Percentiles rank a stretch among this genome's conserved stretches.
Evolutionary conservation across 495 filamentous ascomycete species (phyloP).

Genomic region (Neurospora discreta): DNA sequence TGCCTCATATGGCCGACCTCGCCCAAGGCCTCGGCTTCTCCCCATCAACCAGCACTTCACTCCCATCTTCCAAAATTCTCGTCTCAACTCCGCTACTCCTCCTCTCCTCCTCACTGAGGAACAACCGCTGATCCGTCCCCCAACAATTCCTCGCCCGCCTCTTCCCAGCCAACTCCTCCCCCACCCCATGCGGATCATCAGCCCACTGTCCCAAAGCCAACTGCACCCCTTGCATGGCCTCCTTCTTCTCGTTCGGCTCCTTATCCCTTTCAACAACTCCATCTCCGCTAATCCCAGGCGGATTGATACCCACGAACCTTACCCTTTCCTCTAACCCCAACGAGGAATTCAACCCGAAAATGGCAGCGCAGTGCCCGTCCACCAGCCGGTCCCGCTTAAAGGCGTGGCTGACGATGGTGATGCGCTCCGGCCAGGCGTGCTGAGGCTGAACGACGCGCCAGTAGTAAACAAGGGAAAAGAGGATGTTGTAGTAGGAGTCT

Average conservation of each 20-base stretch:
- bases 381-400: constrained; percentile 64
- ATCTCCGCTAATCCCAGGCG: constrained; percentile 35
- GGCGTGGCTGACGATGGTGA: constrained; percentile 63
- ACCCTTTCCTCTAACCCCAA: constrained; percentile 17
- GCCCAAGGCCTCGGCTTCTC: constrained; percentile 22
- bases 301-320: constrained; percentile 56
- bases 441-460: constrained; percentile 17
- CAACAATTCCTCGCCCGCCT: constrained; percentile 39
- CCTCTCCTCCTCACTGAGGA: constrained; percentile 24
- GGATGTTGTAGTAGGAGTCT: constrained; percentile 71
- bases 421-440: constrained; percentile 36
- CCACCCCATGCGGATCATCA: constrained; percentile 37
- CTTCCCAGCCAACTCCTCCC: constrained; percentile 35
- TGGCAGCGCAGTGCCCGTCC: constrained; percentile 53
- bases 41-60: constrained; percentile 25
- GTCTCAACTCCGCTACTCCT: constrained; percentile 23
- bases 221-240: constrained; percentile 28
- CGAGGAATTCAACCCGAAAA: constrained; percentile 28
- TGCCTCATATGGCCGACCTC: background rate
- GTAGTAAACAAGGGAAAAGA: constrained; percentile 59
- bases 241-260: constrained; percentile 14
- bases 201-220: constrained; percentile 36
- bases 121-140: constrained; percentile 28
- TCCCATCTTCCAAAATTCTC: constrained; percentile 11
- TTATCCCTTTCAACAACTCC: background rate